Conservation (phyloP, 306 rosid genomes). For the Glycine soja region DNA sequence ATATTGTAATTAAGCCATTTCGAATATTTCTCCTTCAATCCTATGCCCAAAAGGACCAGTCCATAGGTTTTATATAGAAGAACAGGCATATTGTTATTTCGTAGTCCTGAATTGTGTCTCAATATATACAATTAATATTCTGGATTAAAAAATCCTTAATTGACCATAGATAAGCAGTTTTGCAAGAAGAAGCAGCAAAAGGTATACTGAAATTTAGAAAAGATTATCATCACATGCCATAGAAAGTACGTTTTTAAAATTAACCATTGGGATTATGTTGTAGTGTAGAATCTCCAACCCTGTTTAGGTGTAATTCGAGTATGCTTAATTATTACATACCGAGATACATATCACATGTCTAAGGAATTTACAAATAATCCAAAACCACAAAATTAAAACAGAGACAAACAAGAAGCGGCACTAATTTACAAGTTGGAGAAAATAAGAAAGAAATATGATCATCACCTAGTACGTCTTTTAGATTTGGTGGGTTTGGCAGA, state of each 20-base stretch:
- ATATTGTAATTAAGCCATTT: background rate
- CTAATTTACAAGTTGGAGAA: conserved; percentile 38
- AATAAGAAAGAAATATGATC: background rate
- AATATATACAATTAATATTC: background rate
- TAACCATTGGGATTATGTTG: too few species aligned
- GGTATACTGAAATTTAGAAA: background rate
- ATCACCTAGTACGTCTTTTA: conserved; percentile 54
- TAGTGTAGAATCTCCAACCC: too few species aligned
- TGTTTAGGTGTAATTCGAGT: conserved; percentile 2
- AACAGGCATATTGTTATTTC: background rate
- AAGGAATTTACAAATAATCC: conserved; percentile 31
- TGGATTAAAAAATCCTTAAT: too few species aligned
- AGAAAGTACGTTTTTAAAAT: background rate
- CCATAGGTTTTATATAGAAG: background rate
- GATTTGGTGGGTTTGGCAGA: conserved; percentile 46
- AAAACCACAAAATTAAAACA: conserved; percentile 10
- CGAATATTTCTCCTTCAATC: background rate
- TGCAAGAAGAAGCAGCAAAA: background rate
- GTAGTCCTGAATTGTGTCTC: background rate
- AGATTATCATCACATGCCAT: background rate
- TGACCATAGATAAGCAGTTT: background rate
- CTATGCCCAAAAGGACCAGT: background rate
- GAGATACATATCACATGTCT: background rate
- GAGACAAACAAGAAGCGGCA: background rate
- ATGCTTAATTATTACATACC: conserved; percentile 10